Base-by-base conservation (phyloP, 1,284 basidiomycete genomes). In the Boletus sp. region DNA sequence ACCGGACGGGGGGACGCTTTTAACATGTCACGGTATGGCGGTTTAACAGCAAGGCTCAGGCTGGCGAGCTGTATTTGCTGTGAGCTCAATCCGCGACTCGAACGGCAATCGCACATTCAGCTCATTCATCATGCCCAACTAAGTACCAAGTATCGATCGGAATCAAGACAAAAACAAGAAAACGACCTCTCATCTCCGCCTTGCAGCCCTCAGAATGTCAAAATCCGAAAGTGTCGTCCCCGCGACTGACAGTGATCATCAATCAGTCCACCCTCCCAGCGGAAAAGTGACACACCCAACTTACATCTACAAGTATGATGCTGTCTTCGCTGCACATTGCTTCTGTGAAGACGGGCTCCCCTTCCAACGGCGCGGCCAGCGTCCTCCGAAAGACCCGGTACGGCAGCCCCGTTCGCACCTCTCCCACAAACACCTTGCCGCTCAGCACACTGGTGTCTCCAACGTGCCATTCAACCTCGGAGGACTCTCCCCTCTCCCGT, bases 271-370 rank as follows among this genome's bases (percentile, higher is more conserved):
- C 13, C 3, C 35, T 8, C 32, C 4, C 12, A 35, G 2, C 41
- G 35, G 35, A 46, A 6, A 22, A 35, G 30, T 10, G 14, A 14
- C 16, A 12, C 10, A 9, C 50, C 9, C 29, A 27, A 61, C 72
- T 56, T 57, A 78, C 78, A 56, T 73, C 68, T 32, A 81, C 75
- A 9, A 79, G 58, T 37, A 82, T 61, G 7, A 82, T 56, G 52
- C 66, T 69, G 60, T 82, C 80, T 59, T 81, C 79, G 54, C 70
- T 75, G 63, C 79, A 72, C 74, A 82, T 74, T 10, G 70, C 72
- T 12, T 66, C 65, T 10, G 48, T 48, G 26, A 61, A 67, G 2
- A 36, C 35, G 0, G 42, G 44, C n/a, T 54, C 50, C 3, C 50
- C 49, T 40, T 47, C 42, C 29, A 33, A 14, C 29, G 44, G 48